These are phyloP conservation scores for Cladorrhinum samala DNA, from an alignment of 495 filamentous ascomycete species.

Conservation along the genomic window DNA sequence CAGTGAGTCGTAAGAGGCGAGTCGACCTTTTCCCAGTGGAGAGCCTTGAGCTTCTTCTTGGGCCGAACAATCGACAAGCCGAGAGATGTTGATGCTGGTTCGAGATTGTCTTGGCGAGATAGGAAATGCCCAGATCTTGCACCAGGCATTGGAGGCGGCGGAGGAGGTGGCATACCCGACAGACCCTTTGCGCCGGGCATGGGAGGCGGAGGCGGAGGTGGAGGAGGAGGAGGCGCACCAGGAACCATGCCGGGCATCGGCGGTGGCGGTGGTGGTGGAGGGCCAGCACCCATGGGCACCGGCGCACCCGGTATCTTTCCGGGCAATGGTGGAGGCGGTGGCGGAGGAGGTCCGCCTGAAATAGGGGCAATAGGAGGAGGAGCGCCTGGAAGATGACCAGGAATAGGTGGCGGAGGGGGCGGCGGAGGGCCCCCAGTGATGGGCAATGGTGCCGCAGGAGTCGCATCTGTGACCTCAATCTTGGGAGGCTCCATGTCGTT, in stretches of 20 bases:
- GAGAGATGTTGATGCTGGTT: conserved; percentile 28
- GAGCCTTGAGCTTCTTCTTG: conserved; percentile 98
- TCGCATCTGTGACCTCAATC: conserved; percentile 36
- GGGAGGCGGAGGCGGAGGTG: conserved; percentile 47
- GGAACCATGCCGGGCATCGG: conserved; percentile 40
- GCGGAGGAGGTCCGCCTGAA: conserved; percentile 9
- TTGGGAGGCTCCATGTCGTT: conserved; percentile 52
- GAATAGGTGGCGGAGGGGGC: conserved; percentile 41
- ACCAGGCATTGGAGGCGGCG: conserved; percentile 54
- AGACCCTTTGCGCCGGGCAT: conserved; percentile 32
- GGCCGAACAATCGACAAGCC: conserved; percentile 72
- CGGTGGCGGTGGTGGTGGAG: conserved; percentile 50
- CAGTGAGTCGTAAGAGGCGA: conserved; percentile 90
- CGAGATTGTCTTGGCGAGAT: conserved; percentile 37
- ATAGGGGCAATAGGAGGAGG: conserved; percentile 42
- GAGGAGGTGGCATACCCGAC: conserved; percentile 40
- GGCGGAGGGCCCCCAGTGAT: conserved; percentile 4
- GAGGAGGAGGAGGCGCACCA: conserved; percentile 30
- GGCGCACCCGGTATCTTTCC: conserved; percentile 31
- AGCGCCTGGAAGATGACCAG: conserved; percentile 38
- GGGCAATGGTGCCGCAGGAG: conserved; percentile 38
- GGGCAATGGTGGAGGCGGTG: conserved; percentile 34
- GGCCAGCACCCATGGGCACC: conserved; percentile 45
- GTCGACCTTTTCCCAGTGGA: conserved; percentile 99
- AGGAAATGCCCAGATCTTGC: conserved; percentile 50